Conservation (phyloP, 208 protist species). For the Trypanosoma avium region DNA sequence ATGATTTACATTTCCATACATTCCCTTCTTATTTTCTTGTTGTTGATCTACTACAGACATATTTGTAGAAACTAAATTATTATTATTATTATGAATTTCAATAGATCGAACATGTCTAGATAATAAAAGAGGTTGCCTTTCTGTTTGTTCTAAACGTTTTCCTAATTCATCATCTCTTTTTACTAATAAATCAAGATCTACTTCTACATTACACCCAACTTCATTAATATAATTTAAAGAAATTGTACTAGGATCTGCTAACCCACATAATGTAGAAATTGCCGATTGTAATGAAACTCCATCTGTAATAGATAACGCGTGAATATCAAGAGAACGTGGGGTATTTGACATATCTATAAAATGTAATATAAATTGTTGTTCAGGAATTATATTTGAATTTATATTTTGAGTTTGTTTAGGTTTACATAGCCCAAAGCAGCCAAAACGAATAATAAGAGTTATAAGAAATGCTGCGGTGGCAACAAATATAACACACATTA, state of each 20-base stretch:
- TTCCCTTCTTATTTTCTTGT: no score
- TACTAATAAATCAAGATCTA: conserved; percentile 61
- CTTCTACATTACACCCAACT: conserved; percentile 28
- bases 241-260: conserved; percentile 28
- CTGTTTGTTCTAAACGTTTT: neutral
- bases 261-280: conserved; percentile 23
- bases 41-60: no score
- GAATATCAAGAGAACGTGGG: conserved; percentile 41
- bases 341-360: conserved; percentile 49
- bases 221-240: conserved; percentile 36
- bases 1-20: no score
- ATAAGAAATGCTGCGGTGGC: conserved; percentile 30
- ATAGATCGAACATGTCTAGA: no score
- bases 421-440: conserved; percentile 1
- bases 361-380: conserved; percentile 36
- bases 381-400: neutral
- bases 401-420: conserved; percentile 6
- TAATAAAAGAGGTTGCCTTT: no score
- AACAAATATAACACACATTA: conserved; percentile 59
- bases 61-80: no score
- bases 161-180: conserved; percentile 41
- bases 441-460: conserved; percentile 42
- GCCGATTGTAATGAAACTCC: conserved; percentile 25
- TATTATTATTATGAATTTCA: no score
- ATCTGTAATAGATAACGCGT: conserved; percentile 25